Evolutionary conservation across 805 yeast species (phyloP).

Genomic region (Candida lessepsii): DNA sequence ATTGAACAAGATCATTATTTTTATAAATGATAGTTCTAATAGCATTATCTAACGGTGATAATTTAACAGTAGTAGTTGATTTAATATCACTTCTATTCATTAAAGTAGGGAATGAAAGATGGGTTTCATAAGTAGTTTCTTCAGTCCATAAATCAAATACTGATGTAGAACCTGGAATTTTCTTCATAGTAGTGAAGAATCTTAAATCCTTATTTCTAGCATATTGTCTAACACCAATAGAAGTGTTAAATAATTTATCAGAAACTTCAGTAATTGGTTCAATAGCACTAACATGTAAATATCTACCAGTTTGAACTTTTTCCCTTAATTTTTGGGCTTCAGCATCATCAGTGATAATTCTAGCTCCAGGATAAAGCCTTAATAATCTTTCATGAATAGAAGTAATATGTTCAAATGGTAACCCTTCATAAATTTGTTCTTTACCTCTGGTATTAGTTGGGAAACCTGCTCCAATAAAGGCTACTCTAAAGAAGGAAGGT

Average conservation of each 20-base stretch:
- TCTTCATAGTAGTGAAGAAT: slow-evolving; percentile 65
- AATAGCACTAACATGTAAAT: slow-evolving; percentile 67
- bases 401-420: slow-evolving; percentile 83
- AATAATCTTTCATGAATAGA: slow-evolving; percentile 76
- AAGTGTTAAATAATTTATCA: slow-evolving; percentile 43
- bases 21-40: slow-evolving; percentile 62
- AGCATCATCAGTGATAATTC: slow-evolving; percentile 58
- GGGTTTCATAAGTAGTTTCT: slow-evolving; percentile 75
- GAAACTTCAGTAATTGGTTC: slow-evolving; percentile 61
- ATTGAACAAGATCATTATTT: slow-evolving; percentile 67
- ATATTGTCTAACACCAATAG: slow-evolving; percentile 68
- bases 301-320: slow-evolving; percentile 66
- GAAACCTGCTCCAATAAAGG: slow-evolving; percentile 82
- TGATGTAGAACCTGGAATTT: slow-evolving; percentile 69
- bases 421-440: slow-evolving; percentile 80
- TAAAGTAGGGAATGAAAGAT: slow-evolving; percentile 78
- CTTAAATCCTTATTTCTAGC: slow-evolving; percentile 72
- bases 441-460: slow-evolving; percentile 74
- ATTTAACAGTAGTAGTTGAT: slow-evolving; percentile 43
- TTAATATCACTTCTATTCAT: slow-evolving; percentile 80
- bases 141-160: slow-evolving; percentile 85
- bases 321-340: slow-evolving; percentile 52
- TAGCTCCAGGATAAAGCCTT: slow-evolving; percentile 78
- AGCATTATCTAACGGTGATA: slow-evolving; percentile 87
- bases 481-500: slow-evolving; percentile 76